Conservation (phyloP, 352 stramenopile genomes). For the Pilasporangium apinafurcum region DNA sequence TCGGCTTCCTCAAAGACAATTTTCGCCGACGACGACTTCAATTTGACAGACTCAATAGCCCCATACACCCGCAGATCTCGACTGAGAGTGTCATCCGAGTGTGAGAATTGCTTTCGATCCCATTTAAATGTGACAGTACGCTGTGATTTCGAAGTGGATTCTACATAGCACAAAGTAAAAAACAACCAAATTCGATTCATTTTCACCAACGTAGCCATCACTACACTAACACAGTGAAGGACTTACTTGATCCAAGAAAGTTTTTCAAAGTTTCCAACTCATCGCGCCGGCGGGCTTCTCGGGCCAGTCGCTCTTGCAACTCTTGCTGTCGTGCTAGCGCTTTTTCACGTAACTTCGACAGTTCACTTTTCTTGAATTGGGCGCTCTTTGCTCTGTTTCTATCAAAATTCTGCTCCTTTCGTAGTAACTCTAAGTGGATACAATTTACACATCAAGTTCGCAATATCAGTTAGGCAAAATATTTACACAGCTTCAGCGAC, state of each 20-base stretch:
- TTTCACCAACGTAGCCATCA: background rate
- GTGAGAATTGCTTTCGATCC: slow-evolving; percentile 55
- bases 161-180: background rate
- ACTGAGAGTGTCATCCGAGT: slow-evolving; percentile 74
- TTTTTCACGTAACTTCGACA: slow-evolving; percentile 53
- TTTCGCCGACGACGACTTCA: slow-evolving; percentile 66
- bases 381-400: slow-evolving; percentile 18
- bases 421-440: slow-evolving; percentile 36
- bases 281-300: slow-evolving; percentile 28
- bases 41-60: slow-evolving; percentile 57
- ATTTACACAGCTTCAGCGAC: background rate
- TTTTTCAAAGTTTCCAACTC: slow-evolving; percentile 25
- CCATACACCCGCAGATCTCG: slow-evolving; percentile 48
- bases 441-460: background rate
- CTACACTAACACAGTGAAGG: background rate
- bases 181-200: background rate
- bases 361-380: slow-evolving; percentile 29
- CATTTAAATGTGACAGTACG: slow-evolving; percentile 78
- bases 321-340: slow-evolving; percentile 41
- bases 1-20: slow-evolving; percentile 42
- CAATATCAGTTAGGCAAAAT: background rate
- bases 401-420: slow-evolving; percentile 49
- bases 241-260: slow-evolving; percentile 6
- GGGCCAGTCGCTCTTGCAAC: slow-evolving; percentile 36
- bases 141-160: slow-evolving; percentile 38